Evolutionary conservation across 352 stramenopile genomes (phyloP), one percentile per base, ranked within the genome.

Genomic region (Globisporangium parvum): DNA sequence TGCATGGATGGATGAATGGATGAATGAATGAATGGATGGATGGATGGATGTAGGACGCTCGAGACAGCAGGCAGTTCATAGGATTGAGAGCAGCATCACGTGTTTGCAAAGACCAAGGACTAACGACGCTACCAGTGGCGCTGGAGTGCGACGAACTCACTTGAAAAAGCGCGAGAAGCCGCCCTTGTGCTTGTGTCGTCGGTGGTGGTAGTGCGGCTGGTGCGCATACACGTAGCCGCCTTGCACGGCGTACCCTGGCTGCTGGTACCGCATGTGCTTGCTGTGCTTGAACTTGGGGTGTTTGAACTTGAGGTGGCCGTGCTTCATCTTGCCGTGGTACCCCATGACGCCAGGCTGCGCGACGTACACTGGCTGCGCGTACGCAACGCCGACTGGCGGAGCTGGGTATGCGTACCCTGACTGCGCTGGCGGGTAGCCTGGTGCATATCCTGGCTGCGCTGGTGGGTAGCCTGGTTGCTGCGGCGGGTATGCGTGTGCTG

Each of bases 261-360:
- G 31, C 41, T 47, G 57, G 44, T 64, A 49, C 45, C 47, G 60
- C 60, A 67, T 67, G 37, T 70, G 51, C 53, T 64, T 67, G 50
- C 33, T 47, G 20, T 53, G 41, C 33, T 66, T 62, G 33, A 57
- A 53, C 40, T 63, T 63, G 23, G 31, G 26, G 42, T 48, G 23
- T 14, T 62, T 55, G 52, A 53, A 62, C 23, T 62, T 59, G 10
- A 45, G 18, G 40, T 70, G 68, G 60, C 55, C 54, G 47, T 66
- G 55, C 39, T 68, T 65, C 45, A 63, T 59, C 52, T 71, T 68
- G 53, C 62, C 62, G 48, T 69, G 60, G 37, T 71, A 59, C 31
- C 41, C 49, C 47, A 61, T 44, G 17, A 71, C 62, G 41, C 65
- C 61, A 28, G 58, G 62, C 46, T 71, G 63, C 28, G 59, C 63